These are phyloP conservation scores for Nannizzia gypsea DNA, from an alignment of 2,329 filamentous ascomycete species.

Conservation along the genomic window DNA sequence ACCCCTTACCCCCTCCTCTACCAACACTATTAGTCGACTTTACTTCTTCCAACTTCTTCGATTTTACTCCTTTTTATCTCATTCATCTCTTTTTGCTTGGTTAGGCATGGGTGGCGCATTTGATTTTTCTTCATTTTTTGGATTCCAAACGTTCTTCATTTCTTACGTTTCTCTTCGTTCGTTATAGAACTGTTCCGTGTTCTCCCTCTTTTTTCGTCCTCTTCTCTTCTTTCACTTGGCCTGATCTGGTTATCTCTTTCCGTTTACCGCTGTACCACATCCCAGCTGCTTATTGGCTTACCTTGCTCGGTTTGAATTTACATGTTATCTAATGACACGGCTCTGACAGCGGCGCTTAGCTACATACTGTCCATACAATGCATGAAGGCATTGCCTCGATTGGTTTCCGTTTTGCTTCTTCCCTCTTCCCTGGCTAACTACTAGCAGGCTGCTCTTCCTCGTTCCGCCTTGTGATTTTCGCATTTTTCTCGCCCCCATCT, in stretches of 20 bases:
- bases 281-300: too few species aligned
- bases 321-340: too few species aligned
- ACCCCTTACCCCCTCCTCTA: neutral
- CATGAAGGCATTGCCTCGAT: too few species aligned
- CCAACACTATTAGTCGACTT: neutral
- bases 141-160: neutral
- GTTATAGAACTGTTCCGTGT: conserved; percentile 1
- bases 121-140: neutral
- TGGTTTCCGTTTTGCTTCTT: too few species aligned
- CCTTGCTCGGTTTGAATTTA: too few species aligned
- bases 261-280: neutral
- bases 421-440: too few species aligned
- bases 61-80: neutral
- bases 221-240: neutral
- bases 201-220: neutral
- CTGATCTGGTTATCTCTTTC: neutral
- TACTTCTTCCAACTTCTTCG: neutral
- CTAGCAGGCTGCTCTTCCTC: too few species aligned
- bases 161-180: neutral
- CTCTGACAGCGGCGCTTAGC: too few species aligned
- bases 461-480: neutral
- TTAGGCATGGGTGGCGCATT: neutral
- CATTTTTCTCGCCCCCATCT: neutral
- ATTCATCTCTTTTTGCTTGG: neutral
- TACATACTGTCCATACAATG: too few species aligned